Evolutionary conservation across 1,284 basidiomycete genomes (phyloP), one percentile per base, ranked within the genome.

Genomic region (Ustanciosporium gigantosporum): DNA sequence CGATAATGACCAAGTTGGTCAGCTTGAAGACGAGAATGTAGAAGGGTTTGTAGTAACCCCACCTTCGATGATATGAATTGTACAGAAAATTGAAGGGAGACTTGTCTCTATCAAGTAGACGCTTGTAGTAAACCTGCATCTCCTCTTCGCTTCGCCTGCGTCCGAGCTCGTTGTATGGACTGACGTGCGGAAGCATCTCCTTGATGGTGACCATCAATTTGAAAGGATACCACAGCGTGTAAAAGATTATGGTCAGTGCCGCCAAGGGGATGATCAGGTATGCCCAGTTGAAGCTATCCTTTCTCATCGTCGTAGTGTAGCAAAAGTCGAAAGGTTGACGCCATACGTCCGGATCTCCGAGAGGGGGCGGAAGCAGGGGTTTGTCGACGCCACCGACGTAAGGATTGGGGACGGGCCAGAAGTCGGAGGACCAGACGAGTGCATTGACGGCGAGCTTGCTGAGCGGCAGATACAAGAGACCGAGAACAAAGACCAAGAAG

Each of bases 31-130:
- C 46, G 25, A 73, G 32, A 19, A 73, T 65, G 60, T 77, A 79
- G 27, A 79, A 55, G 4, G 74, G 61, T 41, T 79, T 78, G 66
- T 78, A 69, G 37, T 46, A 37, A 27, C 47, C 46, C 46, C 79
- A 82, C 25, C 66, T 86, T 85, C 85, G 47, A 16, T 56, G 49
- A 39, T 72, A 72, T 24, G 56, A 60, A 41, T 80, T 82, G 71
- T 90, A 90, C 3, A 90, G 79, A 71, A 89, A 90, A 5, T 82
- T 81, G 61, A 89, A 84, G 2, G 88, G 86, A 66, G 86, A 87
- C 21, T 78, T 79, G 77, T 90, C 88, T 9, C 85, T 82, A 37
- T 81, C 79, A 14, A 89, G 79, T 3, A 88, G 72, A 19, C 87
- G 82, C 51, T 86, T 83, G 61, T 90, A 90, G 79, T 88, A 87